Conservation (phyloP, 768 basidiomycete genomes). For the Astraeus odoratus region DNA sequence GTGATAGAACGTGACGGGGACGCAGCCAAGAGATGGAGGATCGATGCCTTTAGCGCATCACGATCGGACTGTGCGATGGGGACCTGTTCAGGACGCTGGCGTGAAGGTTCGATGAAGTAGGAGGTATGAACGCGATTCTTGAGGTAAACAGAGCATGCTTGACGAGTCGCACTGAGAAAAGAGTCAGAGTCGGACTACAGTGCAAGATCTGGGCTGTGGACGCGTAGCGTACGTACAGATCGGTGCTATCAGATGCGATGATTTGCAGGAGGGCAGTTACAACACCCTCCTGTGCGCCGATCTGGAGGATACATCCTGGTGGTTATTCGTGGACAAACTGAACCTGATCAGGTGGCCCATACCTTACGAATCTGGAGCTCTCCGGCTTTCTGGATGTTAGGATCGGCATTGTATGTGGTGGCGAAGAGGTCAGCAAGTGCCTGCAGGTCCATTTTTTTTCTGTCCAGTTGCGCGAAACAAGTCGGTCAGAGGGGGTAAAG, state of each 20-base stretch:
- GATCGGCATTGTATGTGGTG: slow-evolving; percentile 75
- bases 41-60: slow-evolving; percentile 57
- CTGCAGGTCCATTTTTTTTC: slow-evolving; percentile 58
- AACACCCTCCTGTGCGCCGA: slow-evolving; percentile 76
- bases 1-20: slow-evolving; percentile 63
- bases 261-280: slow-evolving; percentile 81
- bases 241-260: slow-evolving; percentile 69
- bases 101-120: slow-evolving; percentile 45
- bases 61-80: slow-evolving; percentile 65
- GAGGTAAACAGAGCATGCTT: slow-evolving; percentile 81
- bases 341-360: slow-evolving; percentile 2
- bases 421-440: slow-evolving; percentile 73
- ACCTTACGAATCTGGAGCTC: slow-evolving; percentile 89
- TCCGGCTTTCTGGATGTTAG: slow-evolving; percentile 78
- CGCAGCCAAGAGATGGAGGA: slow-evolving; percentile 64
- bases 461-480: too few species aligned
- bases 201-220: slow-evolving; percentile 6
- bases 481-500: not conserved
- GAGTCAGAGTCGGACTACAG: not conserved
- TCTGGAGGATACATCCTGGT: slow-evolving; percentile 34
- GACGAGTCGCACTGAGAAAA: slow-evolving; percentile 61
- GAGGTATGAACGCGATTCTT: slow-evolving; percentile 79
- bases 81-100: slow-evolving; percentile 50
- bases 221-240: slow-evolving; percentile 53
- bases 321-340: slow-evolving; percentile 1